Conservation (phyloP, 805 yeast genomes). For the Candida orba region DNA sequence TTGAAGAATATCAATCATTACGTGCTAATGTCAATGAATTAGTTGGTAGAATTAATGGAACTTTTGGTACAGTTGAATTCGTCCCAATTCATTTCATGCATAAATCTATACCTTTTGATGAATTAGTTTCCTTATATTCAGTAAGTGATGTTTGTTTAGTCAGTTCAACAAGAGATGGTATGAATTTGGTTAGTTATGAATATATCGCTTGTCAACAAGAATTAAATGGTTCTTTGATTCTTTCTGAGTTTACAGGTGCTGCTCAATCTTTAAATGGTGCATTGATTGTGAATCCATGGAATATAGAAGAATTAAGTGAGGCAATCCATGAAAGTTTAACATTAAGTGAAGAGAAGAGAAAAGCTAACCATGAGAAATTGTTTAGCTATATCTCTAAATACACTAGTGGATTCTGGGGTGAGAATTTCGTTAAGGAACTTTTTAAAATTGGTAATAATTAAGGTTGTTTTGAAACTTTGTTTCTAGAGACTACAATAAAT, state of each 20-base stretch:
- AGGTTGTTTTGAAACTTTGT: too few relatives aligned
- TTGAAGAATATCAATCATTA: conserved; percentile 91
- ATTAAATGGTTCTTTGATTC: conserved; percentile 76
- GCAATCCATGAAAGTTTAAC: conserved; percentile 85
- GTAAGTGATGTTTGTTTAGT: conserved; percentile 88
- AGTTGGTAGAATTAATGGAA: conserved; percentile 94
- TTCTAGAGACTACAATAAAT: too few relatives aligned
- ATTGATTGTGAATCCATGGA: conserved; percentile 95
- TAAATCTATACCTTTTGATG: conserved; percentile 84
- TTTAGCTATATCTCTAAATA: conserved; percentile 86
- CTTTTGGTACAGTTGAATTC: conserved; percentile 93
- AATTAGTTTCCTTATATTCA: conserved; percentile 80
- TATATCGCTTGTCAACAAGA: conserved; percentile 92
- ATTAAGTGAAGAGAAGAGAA: conserved; percentile 72
- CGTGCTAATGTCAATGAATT: conserved; percentile 93
- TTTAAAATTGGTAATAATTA: conserved; percentile 31
- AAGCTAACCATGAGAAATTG: conserved; percentile 72
- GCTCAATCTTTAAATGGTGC: conserved; percentile 97
- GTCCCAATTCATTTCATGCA: conserved; percentile 97
- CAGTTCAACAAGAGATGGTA: conserved; percentile 94
- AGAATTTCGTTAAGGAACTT: conserved; percentile 85
- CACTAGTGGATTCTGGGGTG: conserved; percentile 97
- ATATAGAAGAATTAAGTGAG: conserved; percentile 85
- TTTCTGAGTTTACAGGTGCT: conserved; percentile 98
- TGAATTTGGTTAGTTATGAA: conserved; percentile 95